These are phyloP conservation scores for Solanum rostratum DNA, from an alignment of 257 asterid species.

Conservation along the genomic window DNA sequence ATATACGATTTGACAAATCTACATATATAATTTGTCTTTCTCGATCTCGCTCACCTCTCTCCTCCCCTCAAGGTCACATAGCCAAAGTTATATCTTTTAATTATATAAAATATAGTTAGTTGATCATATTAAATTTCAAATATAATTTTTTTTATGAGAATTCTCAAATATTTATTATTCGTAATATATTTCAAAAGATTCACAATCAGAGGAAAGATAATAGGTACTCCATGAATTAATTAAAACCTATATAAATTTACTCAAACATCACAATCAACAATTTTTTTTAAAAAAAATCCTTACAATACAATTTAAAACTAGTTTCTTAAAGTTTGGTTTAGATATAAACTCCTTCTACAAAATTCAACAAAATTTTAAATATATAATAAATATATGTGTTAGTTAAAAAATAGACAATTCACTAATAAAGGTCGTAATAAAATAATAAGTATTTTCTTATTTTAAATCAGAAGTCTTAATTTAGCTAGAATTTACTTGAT, in stretches of 20 bases:
- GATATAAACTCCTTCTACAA: not conserved
- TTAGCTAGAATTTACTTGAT: not conserved
- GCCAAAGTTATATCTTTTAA: too few relatives aligned
- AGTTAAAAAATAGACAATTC: not conserved
- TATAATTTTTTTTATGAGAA: too few relatives aligned
- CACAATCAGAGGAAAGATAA: not conserved
- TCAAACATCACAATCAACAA: not conserved
- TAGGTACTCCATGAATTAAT: not conserved
- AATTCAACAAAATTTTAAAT: not conserved
- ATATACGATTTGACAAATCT: too few relatives aligned
- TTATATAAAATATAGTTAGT: too few relatives aligned
- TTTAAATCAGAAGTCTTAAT: fast-evolving
- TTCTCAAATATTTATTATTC: too few relatives aligned
- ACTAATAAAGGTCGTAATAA: not conserved
- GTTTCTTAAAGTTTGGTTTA: not conserved
- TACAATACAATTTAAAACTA: too few relatives aligned
- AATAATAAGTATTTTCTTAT: not conserved
- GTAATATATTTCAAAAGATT: not conserved
- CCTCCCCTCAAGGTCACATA: too few relatives aligned
- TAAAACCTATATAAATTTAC: fast-evolving
- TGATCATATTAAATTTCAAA: too few relatives aligned
- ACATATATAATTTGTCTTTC: too few relatives aligned
- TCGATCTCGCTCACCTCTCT: too few relatives aligned
- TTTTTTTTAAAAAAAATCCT: too few relatives aligned
- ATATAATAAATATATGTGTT: not conserved